A percentile compares a stretch with the other conserved stretches of the same genome.
Evolutionary conservation across 148 eudicot genomes (phyloP).

Genomic region (Suaeda aralocaspica): DNA sequence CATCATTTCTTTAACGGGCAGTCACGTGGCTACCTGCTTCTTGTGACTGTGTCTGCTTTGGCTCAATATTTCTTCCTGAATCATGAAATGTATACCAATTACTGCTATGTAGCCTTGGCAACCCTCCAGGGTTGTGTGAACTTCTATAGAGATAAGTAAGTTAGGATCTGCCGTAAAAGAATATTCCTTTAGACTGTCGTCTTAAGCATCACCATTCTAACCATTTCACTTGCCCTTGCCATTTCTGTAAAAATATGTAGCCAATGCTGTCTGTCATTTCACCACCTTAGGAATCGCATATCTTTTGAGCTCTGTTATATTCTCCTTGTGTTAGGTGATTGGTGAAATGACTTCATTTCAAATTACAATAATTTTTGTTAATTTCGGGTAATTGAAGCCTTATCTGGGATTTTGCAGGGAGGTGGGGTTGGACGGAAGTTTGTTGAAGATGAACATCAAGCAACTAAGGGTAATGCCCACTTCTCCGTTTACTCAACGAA

Average conservation of each 20-base stretch:
- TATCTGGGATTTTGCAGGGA: slow-evolving; percentile 36
- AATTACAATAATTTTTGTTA: not conserved
- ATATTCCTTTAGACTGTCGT: too few relatives aligned
- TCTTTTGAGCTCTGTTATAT: too few relatives aligned
- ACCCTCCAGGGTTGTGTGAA: not conserved
- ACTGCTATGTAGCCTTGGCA: not conserved
- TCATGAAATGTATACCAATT: not conserved
- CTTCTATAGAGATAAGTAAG: not conserved
- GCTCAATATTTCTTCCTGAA: not conserved
- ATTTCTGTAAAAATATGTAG: too few relatives aligned
- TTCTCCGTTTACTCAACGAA: slow-evolving; percentile 50
- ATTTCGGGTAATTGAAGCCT: not conserved
- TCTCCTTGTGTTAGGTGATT: too few relatives aligned
- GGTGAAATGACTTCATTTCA: too few relatives aligned
- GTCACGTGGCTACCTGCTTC: not conserved
- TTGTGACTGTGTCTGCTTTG: not conserved
- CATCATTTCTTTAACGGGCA: not conserved
- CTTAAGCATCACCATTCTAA: too few relatives aligned
- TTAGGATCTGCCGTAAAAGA: too few relatives aligned
- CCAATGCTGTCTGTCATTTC: too few relatives aligned
- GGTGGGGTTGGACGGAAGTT: slow-evolving; percentile 35
- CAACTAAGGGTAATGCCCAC: slow-evolving; percentile 50
- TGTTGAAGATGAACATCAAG: slow-evolving; percentile 32
- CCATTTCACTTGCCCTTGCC: too few relatives aligned
- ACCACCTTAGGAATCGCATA: too few relatives aligned